These are phyloP conservation scores for Inga leiocalycina DNA, from an alignment of 306 rosid species.

Conservation along the genomic window DNA sequence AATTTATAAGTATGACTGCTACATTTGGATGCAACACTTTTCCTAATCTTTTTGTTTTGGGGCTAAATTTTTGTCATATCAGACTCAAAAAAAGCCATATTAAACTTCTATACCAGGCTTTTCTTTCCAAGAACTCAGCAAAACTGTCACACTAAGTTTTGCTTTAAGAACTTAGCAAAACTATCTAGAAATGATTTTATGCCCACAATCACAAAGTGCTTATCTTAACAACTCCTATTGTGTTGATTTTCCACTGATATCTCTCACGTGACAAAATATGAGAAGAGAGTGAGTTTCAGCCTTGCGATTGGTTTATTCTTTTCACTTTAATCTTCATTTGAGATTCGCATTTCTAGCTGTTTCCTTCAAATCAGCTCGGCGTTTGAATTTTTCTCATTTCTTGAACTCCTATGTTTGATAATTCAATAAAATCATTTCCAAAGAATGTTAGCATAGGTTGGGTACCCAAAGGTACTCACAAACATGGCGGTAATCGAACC, in stretches of 20 bases:
- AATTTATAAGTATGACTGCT: not conserved
- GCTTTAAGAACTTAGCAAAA: not conserved
- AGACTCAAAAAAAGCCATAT: not conserved
- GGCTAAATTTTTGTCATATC: not conserved
- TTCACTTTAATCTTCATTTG: not conserved
- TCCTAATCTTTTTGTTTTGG: not conserved
- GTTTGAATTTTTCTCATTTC: not conserved
- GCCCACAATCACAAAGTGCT: not conserved
- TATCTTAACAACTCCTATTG: not conserved
- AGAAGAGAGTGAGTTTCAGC: not conserved
- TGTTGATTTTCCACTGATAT: not conserved
- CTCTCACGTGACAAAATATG: not conserved
- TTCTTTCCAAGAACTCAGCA: not conserved
- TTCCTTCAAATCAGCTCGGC: not conserved
- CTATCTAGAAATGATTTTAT: not conserved
- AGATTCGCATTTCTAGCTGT: not conserved
- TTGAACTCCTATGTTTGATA: not conserved
- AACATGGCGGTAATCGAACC: not conserved
- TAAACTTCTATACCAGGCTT: not conserved
- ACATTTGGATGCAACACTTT: not conserved
- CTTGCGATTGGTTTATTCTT: not conserved
- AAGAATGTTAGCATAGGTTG: not conserved
- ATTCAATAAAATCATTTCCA: not conserved
- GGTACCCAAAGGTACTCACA: not conserved
- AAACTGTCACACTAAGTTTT: not conserved